Evolutionary conservation across 371 early-diverging fungal genomes (phyloP), one percentile per base, ranked within the genome.

Genomic region (Synchytrium microbalum): DNA sequence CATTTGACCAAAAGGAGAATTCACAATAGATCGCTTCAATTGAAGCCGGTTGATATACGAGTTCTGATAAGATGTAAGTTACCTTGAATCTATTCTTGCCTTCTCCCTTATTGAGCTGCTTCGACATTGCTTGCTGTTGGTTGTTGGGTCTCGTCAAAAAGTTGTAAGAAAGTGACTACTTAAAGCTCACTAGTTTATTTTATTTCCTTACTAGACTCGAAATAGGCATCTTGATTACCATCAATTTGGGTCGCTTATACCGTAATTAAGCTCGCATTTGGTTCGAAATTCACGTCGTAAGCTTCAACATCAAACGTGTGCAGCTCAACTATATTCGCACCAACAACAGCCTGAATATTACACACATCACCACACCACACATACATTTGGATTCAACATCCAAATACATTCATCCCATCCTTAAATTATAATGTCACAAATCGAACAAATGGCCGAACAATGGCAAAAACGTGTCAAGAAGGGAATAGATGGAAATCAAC

Each of bases 231-330:
- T n/a, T n/a, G n/a, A n/a, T n/a, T n/a, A n/a, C n/a, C n/a, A n/a
- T n/a, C n/a, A n/a, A n/a, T n/a, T n/a, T n/a, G n/a, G n/a, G n/a
- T n/a, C n/a, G n/a, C n/a, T n/a, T n/a, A n/a, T n/a, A n/a, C n/a
- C n/a, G n/a, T n/a, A n/a, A n/a, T n/a, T n/a, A n/a, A n/a, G n/a
- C n/a, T n/a, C n/a, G n/a, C n/a, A n/a, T n/a, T n/a, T n/a, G n/a
- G n/a, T n/a, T 61, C 80, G 57, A 96, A 69, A 70, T 94, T 93
- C 25, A 89, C 90, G 0, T 94, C 93, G 32, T 85, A 73, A 26
- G 90, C 75, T 0, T 89, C 67, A 13, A 63, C 72, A 28, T 87
- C 86, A 8, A 78, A n/a, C n/a, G n/a, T n/a, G n/a, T n/a, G n/a
- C n/a, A n/a, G n/a, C n/a, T n/a, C 70, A 31, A 88, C 79, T 5